A percentile compares a stretch with the other conserved stretches of the same genome.
phyloP scores from a whole-genome alignment of 2,329 filamentous ascomycete genomes.

The Colletotrichum scovillei region DNA sequence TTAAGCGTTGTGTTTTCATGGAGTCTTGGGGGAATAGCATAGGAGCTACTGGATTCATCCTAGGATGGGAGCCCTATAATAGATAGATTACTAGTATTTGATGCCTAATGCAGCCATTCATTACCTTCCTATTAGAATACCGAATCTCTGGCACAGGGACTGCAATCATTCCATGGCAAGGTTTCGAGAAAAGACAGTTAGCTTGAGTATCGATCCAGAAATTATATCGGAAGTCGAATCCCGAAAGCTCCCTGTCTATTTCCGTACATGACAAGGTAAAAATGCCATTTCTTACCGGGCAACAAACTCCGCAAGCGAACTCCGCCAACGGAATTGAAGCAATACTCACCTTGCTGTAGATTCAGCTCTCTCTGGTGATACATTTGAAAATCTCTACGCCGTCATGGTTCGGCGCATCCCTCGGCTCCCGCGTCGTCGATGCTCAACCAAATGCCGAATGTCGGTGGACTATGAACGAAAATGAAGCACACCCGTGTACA shows the following conservation, averaged over 20 bases:
- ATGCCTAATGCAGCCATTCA: not conserved
- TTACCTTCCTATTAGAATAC: not conserved
- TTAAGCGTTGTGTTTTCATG: not conserved
- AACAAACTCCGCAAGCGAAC: not conserved
- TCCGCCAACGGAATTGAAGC: no score
- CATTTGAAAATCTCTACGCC: no score
- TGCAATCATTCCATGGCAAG: not conserved
- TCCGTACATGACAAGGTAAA: not conserved
- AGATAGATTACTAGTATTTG: not conserved
- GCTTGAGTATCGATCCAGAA: not conserved
- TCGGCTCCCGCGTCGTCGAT: no score
- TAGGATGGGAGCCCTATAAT: not conserved
- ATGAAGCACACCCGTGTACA: no score
- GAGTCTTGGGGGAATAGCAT: not conserved
- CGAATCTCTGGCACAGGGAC: no score
- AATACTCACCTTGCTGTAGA: no score
- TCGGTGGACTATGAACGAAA: no score
- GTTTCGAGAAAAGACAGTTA: not conserved
- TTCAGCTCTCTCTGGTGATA: no score
- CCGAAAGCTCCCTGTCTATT: not conserved
- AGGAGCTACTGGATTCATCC: not conserved
- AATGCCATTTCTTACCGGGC: not conserved
- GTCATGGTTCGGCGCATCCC: no score
- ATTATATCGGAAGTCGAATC: not conserved
- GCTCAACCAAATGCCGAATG: no score